Evolutionary conservation across 2,329 filamentous ascomycete species (phyloP).

Genomic region (Chalara sp.): DNA sequence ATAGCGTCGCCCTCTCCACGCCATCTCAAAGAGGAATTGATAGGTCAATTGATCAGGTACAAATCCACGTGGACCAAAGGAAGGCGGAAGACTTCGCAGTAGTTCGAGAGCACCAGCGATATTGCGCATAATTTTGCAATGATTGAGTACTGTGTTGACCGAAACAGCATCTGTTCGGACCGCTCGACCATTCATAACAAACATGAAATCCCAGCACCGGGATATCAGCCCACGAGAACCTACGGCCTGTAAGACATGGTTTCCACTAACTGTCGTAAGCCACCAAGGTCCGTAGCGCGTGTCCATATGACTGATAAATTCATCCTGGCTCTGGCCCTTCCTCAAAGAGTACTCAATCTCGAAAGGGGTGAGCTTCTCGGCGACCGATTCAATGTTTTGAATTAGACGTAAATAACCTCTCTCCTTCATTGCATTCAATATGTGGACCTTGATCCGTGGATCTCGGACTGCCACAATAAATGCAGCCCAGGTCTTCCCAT

Average conservation of each 20-base stretch:
- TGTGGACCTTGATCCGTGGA: conserved; percentile 11
- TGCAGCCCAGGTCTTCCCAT: conserved; percentile 35
- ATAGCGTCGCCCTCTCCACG: conserved; percentile 29
- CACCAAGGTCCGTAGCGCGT: conserved; percentile 29
- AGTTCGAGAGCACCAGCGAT: conserved; percentile 13
- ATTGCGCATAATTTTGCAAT: conserved; percentile 14
- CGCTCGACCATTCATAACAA: conserved; percentile 15
- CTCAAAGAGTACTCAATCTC: conserved; percentile 18
- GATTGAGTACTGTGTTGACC: conserved; percentile 17
- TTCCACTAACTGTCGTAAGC: conserved; percentile 29
- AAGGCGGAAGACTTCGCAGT: conserved; percentile 7
- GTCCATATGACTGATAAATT: conserved; percentile 33
- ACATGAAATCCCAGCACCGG: conserved; percentile 16
- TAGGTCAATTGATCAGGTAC: conserved; percentile 20
- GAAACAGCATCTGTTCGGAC: conserved; percentile 10
- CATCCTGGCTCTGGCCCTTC: conserved; percentile 25
- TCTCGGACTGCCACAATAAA: conserved; percentile 25
- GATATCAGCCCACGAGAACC: conserved; percentile 16
- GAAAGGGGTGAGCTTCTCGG: conserved; percentile 8
- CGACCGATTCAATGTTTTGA: conserved; percentile 7
- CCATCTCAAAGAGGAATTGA: conserved; percentile 34
- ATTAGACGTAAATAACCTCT: conserved; percentile 15
- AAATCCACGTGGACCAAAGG: background rate
- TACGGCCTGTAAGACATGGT: conserved; percentile 31
- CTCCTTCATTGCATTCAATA: conserved; percentile 16